Conservation (phyloP, 257 asterid species). For the Eucommia ulmoides region DNA sequence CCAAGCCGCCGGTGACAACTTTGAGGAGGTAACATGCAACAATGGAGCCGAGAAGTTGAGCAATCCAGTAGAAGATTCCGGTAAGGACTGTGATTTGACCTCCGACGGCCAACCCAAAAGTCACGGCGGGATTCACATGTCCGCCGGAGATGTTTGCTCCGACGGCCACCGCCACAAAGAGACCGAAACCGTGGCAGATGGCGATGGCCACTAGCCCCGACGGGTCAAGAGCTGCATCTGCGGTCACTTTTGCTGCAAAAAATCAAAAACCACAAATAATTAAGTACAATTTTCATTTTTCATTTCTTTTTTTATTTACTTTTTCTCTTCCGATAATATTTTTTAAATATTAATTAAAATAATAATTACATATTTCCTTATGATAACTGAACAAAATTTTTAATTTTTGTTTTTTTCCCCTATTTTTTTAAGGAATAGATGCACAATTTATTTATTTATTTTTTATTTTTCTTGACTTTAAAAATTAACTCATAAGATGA, state of each 20-base stretch:
- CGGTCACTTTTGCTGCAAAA: conserved; percentile 51
- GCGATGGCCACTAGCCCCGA: conserved; percentile 78
- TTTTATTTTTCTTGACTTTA: too few relatives aligned
- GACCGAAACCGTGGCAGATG: conserved; percentile 61
- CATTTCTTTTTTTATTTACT: neutral
- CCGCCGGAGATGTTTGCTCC: conserved; percentile 92
- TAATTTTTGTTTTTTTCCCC: too few relatives aligned
- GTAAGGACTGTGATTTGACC: conserved; percentile 81
- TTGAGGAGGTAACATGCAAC: conserved; percentile 52
- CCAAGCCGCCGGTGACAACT: conserved; percentile 80
- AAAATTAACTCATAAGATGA: too few relatives aligned
- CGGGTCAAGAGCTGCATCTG: conserved; percentile 52
- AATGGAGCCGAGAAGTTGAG: conserved; percentile 69
- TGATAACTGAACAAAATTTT: too few relatives aligned
- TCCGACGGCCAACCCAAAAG: conserved; percentile 79
- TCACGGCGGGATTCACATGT: conserved; percentile 84
- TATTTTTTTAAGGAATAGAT: too few relatives aligned
- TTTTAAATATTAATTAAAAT: too few relatives aligned
- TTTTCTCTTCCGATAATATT: too few relatives aligned
- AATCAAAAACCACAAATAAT: neutral
- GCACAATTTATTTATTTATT: too few relatives aligned
- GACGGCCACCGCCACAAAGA: conserved; percentile 67
- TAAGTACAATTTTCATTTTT: neutral
- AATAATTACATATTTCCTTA: too few relatives aligned
- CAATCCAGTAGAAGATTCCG: conserved; percentile 71